Percentiles rank a stretch among this genome's conserved stretches.
Evolutionary conservation across 2,329 filamentous ascomycete genomes (phyloP).

Genomic region (Sclerotinia subarctica): DNA sequence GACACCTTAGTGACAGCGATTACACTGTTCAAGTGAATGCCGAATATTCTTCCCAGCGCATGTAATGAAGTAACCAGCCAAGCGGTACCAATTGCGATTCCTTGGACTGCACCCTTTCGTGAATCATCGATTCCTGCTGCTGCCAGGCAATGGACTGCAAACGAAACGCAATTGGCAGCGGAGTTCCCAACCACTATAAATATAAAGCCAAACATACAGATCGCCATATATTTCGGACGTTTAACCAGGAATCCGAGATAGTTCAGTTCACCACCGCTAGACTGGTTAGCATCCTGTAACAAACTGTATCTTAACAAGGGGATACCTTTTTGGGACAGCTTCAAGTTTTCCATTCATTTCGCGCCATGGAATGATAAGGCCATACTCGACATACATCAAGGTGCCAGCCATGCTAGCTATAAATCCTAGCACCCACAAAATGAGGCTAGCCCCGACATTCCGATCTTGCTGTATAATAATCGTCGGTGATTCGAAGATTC

Average conservation of each 20-base stretch:
- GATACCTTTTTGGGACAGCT: conserved; percentile 42
- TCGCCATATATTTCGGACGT: conserved; percentile 6
- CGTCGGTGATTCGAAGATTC: conserved; percentile 49
- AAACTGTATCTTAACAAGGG: neutral
- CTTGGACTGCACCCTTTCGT: conserved; percentile 43
- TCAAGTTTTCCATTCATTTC: conserved; percentile 42
- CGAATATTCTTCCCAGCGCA: conserved; percentile 46
- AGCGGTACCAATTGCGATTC: conserved; percentile 47
- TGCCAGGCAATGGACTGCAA: conserved; percentile 47
- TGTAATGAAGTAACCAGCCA: conserved; percentile 49
- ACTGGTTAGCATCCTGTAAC: neutral
- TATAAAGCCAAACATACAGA: conserved; percentile 43
- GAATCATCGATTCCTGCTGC: conserved; percentile 36
- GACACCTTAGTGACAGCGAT: conserved; percentile 50
- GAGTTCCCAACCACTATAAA: conserved; percentile 46
- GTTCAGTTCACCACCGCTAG: conserved; percentile 46
- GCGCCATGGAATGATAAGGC: conserved; percentile 47
- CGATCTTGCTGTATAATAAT: conserved; percentile 45
- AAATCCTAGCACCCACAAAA: conserved; percentile 52
- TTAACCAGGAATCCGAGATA: conserved; percentile 34
- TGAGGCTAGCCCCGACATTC: conserved; percentile 52
- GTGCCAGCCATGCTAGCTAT: conserved; percentile 31
- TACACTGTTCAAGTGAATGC: conserved; percentile 50
- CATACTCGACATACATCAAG: conserved; percentile 45
- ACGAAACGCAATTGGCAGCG: conserved; percentile 49